These are phyloP conservation scores for Clitoria ternatea DNA, from an alignment of 306 rosid genomes.

Conservation along the genomic window DNA sequence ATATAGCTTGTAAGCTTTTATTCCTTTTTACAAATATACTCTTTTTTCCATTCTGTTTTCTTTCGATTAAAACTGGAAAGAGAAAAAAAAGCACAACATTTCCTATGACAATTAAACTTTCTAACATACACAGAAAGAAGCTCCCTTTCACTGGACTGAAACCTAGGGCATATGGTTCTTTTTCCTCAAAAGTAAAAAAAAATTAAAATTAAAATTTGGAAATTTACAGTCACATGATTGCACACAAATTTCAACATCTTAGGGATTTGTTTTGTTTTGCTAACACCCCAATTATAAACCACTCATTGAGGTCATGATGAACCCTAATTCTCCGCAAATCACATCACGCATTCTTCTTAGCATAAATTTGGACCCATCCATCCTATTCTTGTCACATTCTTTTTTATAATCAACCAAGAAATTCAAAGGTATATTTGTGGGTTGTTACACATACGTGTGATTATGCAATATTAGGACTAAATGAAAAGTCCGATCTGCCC, in stretches of 20 bases:
- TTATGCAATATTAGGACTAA: slow-evolving; percentile 16
- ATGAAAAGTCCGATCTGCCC: slow-evolving; percentile 37
- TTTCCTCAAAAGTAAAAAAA: slow-evolving; percentile 20
- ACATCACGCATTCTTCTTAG: slow-evolving; percentile 45
- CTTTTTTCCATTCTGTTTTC: slow-evolving; percentile 4
- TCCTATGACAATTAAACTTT: slow-evolving; percentile 34
- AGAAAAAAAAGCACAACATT: slow-evolving; percentile 25
- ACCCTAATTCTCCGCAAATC: slow-evolving; percentile 54
- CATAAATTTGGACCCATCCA: slow-evolving; percentile 32
- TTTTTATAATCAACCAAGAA: slow-evolving; percentile 28
- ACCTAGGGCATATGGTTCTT: slow-evolving; percentile 42
- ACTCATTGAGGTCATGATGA: slow-evolving; percentile 47
- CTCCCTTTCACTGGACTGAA: slow-evolving; percentile 33
- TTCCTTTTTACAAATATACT: slow-evolving; percentile 25
- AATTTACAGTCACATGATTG: slow-evolving; percentile 39
- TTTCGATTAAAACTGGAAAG: slow-evolving; percentile 29
- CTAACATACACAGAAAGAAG: slow-evolving; percentile 30
- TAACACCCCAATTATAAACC: slow-evolving; percentile 41
- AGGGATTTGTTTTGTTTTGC: slow-evolving; percentile 47
- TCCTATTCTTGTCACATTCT: slow-evolving; percentile 38
- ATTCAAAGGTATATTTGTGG: slow-evolving; percentile 37
- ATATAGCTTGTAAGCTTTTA: slow-evolving; percentile 32
- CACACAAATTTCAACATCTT: slow-evolving; percentile 47
- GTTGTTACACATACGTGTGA: slow-evolving; percentile 24
- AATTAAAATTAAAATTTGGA: not conserved